Evolutionary conservation across 371 early-diverging fungal genomes (phyloP).

Genomic region (Mucor circinelloides): DNA sequence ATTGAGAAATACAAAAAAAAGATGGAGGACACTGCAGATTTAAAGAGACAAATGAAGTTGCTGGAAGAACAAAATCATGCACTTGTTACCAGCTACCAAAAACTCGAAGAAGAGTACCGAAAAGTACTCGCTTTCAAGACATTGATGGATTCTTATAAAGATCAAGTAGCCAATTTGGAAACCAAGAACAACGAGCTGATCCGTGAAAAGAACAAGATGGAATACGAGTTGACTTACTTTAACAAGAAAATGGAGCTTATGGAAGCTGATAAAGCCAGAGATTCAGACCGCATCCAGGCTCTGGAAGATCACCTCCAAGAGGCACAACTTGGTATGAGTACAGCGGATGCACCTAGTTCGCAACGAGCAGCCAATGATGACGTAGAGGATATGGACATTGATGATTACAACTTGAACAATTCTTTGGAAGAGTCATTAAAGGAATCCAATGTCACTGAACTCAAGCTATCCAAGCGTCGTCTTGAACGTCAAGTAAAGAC

Average conservation of each 20-base stretch:
- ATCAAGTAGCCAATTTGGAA: conserved; percentile 77
- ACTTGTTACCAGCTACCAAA: conserved; percentile 65
- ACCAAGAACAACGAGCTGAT: conserved; percentile 67
- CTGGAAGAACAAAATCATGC: conserved; percentile 81
- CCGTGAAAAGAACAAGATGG: conserved; percentile 72
- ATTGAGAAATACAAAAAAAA: conserved; percentile 95
- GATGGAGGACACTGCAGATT: conserved; percentile 83
- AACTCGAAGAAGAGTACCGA: conserved; percentile 86
- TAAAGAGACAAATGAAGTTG: conserved; percentile 77
- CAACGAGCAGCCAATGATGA: conserved; percentile 2
- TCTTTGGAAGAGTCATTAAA: conserved; percentile 53
- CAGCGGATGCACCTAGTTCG: conserved; percentile 5
- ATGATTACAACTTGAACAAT: conserved; percentile 38
- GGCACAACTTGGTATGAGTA: conserved; percentile 67
- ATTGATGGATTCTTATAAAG: conserved; percentile 85
- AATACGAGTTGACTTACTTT: conserved; percentile 71
- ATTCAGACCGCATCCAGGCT: conserved; percentile 73
- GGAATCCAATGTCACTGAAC: conserved; percentile 55
- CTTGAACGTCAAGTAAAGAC: conserved; percentile 78
- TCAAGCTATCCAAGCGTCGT: conserved; percentile 69
- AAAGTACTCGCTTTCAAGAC: conserved; percentile 79
- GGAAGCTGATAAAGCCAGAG: conserved; percentile 67
- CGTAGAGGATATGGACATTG: conserved; percentile 43
- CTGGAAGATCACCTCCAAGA: conserved; percentile 86
- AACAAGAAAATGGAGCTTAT: conserved; percentile 64